Base-by-base conservation (phyloP, 2,329 filamentous ascomycete genomes). In the Capronia coronata region DNA sequence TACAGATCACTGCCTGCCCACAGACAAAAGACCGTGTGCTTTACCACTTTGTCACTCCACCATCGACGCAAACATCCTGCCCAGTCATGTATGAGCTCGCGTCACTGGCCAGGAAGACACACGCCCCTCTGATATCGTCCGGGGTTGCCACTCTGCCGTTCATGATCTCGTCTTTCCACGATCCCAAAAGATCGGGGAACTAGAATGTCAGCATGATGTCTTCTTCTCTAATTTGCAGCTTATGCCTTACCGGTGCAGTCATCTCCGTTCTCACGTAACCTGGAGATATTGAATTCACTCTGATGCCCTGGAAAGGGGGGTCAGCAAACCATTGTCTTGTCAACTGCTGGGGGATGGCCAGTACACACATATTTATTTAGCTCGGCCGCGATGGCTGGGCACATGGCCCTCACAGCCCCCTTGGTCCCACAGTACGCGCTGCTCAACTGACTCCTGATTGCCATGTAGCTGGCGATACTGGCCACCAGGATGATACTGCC, bases 401-500 rank as follows among this genome's bases (percentile, higher is more conserved):
- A 68, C 71, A 75, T 74, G 0, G 69, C 68, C 35, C 66, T 62
- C 14, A 75, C 72, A 0, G 72, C 72, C 0, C 72, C 72, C 56
- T 75, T 76, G 0, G 67, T 71, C 2, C 67, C 71, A 56, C 71
- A 74, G 46, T 75, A 75, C 3, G 70, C 71, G 34, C 68, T 72
- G 40, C 69, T 73, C 27, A 68, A 61, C 58, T 78, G 74, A 11
- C 69, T 71, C 7, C 71, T 67, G 14, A 77, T 71, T 0, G 75
- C 75, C 55, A 76, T 74, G 47, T 75, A 66, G 22, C 71, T 72
- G 0, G 75, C 75, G 58, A 78, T 78, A 46, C 74, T 76, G 0
- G 75, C 75, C 0, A 78, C 72, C 2, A 78, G 61, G 9, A 79
- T 67, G 45, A 78, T 77, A 49, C 74, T 76, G 0, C 75, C 75